These are phyloP conservation scores for Chalaropsis thielavioides DNA, from an alignment of 2,329 filamentous ascomycete species.

Conservation along the genomic window DNA sequence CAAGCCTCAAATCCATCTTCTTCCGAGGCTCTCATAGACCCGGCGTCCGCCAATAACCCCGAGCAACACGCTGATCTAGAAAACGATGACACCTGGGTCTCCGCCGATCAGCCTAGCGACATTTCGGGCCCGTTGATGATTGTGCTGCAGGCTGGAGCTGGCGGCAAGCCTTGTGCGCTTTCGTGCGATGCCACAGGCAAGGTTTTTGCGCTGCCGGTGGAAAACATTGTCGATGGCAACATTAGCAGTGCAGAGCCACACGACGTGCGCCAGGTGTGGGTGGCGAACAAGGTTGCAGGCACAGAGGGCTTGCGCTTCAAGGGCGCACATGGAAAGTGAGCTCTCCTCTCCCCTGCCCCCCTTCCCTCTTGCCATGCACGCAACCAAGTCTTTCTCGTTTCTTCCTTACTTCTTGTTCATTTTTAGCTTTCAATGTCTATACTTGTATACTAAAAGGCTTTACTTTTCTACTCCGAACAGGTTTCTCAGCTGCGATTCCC, in stretches of 20 bases:
- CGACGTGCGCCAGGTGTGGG: slow-evolving; percentile 91
- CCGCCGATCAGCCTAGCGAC: slow-evolving; percentile 59
- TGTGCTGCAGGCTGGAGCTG: slow-evolving; percentile 48
- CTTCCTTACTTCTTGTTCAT: background rate
- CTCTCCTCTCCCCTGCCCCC: too few species aligned
- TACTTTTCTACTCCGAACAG: slow-evolving; percentile 29
- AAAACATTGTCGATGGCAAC: slow-evolving; percentile 79
- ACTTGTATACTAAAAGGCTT: slow-evolving; percentile 6
- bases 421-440: background rate
- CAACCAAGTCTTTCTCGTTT: background rate
- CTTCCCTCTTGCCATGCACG: background rate
- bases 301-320: slow-evolving; percentile 76
- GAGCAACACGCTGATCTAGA: slow-evolving; percentile 24
- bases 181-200: slow-evolving; percentile 77
- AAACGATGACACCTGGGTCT: slow-evolving; percentile 82
- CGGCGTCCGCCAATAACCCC: slow-evolving; percentile 18
- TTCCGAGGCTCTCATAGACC: slow-evolving; percentile 15
- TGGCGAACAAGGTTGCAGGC: slow-evolving; percentile 69
- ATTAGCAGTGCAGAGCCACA: slow-evolving; percentile 81
- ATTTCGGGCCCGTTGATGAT: slow-evolving; percentile 71
- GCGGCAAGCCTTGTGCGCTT: slow-evolving; percentile 56
- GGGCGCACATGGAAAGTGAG: slow-evolving; percentile 70
- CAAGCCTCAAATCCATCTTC: background rate
- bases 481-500: slow-evolving; percentile 75
- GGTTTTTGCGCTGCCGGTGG: slow-evolving; percentile 66